Evolutionary conservation across 345 rosid genomes (phyloP).

Genomic region (Cardiospermum halicacabum): DNA sequence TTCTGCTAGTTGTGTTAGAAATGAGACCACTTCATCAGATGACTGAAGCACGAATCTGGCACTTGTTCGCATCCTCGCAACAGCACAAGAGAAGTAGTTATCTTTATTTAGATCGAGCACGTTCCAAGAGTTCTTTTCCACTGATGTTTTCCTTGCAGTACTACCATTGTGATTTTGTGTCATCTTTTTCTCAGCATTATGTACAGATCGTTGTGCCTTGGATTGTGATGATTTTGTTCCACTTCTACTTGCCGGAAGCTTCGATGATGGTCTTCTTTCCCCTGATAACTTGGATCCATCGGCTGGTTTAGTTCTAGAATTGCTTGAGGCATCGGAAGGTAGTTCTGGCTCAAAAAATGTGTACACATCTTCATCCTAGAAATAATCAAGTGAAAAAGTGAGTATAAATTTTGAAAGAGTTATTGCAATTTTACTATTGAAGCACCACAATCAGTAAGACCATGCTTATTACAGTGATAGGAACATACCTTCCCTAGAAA

Average conservation of each 20-base stretch:
- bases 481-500: slow-evolving; percentile 86
- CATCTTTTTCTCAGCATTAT: slow-evolving; percentile 45
- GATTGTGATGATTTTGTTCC: slow-evolving; percentile 59
- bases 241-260: slow-evolving; percentile 56
- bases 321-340: slow-evolving; percentile 53
- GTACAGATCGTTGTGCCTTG: slow-evolving; percentile 52
- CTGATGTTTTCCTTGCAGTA: slow-evolving; percentile 47
- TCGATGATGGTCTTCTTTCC: slow-evolving; percentile 53
- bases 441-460: background rate
- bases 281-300: slow-evolving; percentile 54
- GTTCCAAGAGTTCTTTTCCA: slow-evolving; percentile 84
- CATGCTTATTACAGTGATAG: background rate
- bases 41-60: slow-evolving; percentile 75
- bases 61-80: slow-evolving; percentile 72
- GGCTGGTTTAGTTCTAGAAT: slow-evolving; percentile 51
- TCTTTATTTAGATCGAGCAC: slow-evolving; percentile 98
- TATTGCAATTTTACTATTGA: background rate
- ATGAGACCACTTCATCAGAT: slow-evolving; percentile 75
- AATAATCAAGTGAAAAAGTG: background rate
- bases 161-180: slow-evolving; percentile 34
- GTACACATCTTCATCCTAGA: slow-evolving; percentile 95
- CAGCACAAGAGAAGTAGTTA: slow-evolving; percentile 95
- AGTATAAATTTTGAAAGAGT: background rate
- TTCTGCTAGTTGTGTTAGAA: slow-evolving; percentile 58
- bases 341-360: slow-evolving; percentile 97